Percentiles rank a stretch among this genome's conserved stretches.
phyloP scores from a whole-genome alignment of 2,329 filamentous ascomycete species.

The Pyrenochaeta sp. region DNA sequence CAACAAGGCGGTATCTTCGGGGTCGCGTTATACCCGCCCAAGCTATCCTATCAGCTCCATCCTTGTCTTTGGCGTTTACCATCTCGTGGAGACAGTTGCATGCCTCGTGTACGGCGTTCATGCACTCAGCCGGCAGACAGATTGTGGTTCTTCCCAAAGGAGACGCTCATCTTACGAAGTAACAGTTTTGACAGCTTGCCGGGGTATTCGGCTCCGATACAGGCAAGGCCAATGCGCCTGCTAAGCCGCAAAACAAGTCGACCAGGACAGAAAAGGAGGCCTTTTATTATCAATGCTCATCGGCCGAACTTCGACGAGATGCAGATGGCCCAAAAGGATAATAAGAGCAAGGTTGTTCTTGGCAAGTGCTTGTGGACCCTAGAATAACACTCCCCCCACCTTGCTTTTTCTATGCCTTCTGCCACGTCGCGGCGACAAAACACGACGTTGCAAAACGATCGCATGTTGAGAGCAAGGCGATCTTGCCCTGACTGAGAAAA shows the following conservation, averaged over 20 bases:
- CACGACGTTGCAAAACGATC: constrained; percentile 3
- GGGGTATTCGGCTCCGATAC: constrained; percentile 3
- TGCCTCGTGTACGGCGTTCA: constrained; percentile 8
- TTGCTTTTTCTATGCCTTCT: constrained; percentile 14
- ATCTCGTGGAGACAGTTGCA: constrained; percentile 12
- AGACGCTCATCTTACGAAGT: constrained; percentile 3
- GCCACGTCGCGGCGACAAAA: constrained; percentile 4
- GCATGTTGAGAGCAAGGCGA: constrained; percentile 11
- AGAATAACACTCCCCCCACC: constrained; percentile 2
- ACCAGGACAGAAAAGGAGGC: constrained; percentile 4
- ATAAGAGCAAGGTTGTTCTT: constrained; percentile 4
- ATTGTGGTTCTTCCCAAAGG: constrained; percentile 2
- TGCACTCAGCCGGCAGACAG: constrained; percentile 5
- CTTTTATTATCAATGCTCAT: constrained; percentile 14
- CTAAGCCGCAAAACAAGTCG: constrained; percentile 1
- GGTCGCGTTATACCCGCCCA: background rate
- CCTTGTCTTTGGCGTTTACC: background rate
- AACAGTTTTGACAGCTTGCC: constrained; percentile 1
- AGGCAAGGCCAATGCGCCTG: constrained; percentile 5
- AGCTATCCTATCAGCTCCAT: background rate
- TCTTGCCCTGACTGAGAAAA: constrained; percentile 11
- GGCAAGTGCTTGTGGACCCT: constrained; percentile 11
- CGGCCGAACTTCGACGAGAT: constrained; percentile 11
- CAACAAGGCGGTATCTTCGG: too few species aligned
- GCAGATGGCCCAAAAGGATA: constrained; percentile 10